Base-by-base conservation (phyloP, 345 rosid genomes). In the Turritis glabra region DNA sequence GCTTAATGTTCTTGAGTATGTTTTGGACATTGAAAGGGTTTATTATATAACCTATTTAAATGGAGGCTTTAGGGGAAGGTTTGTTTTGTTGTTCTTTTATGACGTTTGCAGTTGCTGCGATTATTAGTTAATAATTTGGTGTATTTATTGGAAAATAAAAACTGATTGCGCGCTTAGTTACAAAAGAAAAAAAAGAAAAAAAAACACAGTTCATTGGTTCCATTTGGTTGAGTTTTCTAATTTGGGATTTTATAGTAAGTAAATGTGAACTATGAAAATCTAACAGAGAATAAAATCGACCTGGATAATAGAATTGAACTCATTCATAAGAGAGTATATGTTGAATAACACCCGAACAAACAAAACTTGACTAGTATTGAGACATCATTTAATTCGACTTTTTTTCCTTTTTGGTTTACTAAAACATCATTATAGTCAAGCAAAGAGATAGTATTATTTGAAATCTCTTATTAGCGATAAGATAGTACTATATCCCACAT, bases 111-210 rank as follows among this genome's bases (percentile, higher is more conserved):
- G 27, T 65, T 74, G 19, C 13, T 56, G 46, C n/a, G 14, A 35
- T 44, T 55, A 25, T 64, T 64, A 64, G 77, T 65, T 55, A 74
- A 33, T 58, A 21, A 7, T 67, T 74, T 47, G 65, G 27, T 64
- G 71, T 53, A 23, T 19, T 5, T 43, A 41, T 32, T 51, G 35
- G 15, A n/a, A 27, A 29, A 52, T 0, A 44, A 21, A 35, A 60
- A 50, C 27, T 17, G 46, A 38, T 26, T 47, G 35, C n/a, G n/a
- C n/a, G n/a, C 27, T 61, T 7, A 13, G 15, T 38, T 19, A 8
- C 43, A 37, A 7, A 52, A 56, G 8, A 33, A 17, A 17, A 17
- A 4, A 17, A 30, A 17, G 3, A 52, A 56, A 33, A 33, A 17
- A 17, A 17, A 4, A 17, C 17, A 17, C 40, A 56, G 41, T 56